Evolutionary conservation across 345 rosid genomes (phyloP).

Genomic region (Eucalyptus polyanthemos): DNA sequence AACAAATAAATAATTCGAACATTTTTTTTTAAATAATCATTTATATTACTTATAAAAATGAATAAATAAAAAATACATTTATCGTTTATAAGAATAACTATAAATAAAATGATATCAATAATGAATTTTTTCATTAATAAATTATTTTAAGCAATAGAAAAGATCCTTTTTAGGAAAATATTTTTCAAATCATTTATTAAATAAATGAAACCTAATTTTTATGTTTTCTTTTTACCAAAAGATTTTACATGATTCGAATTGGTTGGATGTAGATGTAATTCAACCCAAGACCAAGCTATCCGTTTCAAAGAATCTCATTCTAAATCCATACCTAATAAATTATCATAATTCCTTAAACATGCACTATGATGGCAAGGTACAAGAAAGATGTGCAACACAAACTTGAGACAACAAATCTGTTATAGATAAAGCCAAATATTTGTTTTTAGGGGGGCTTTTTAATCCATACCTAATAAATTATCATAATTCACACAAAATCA

Average conservation of each 20-base stretch:
- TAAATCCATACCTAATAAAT: neutral
- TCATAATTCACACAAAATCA: neutral
- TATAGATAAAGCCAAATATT: no score
- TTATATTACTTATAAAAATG: no score
- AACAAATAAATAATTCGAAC: no score
- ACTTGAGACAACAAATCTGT: no score
- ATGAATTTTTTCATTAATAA: rapidly evolving
- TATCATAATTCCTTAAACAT: neutral
- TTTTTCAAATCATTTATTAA: neutral
- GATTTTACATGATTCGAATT: neutral
- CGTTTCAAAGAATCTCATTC: rapidly evolving
- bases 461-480: neutral
- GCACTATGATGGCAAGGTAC: no score
- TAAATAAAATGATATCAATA: no score
- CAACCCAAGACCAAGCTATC: neutral
- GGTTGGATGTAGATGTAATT: neutral
- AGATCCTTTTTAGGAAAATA: rapidly evolving
- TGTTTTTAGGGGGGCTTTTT: no score
- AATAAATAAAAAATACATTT: no score
- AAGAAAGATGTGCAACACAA: no score
- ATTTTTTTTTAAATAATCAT: no score
- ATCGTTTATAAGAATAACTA: rapidly evolving
- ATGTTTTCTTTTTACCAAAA: neutral
- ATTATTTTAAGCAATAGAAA: rapidly evolving
- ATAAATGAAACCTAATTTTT: rapidly evolving